Evolutionary conservation across 2,329 filamentous ascomycete genomes (phyloP).

Genomic region (Aspergillus clavatus): DNA sequence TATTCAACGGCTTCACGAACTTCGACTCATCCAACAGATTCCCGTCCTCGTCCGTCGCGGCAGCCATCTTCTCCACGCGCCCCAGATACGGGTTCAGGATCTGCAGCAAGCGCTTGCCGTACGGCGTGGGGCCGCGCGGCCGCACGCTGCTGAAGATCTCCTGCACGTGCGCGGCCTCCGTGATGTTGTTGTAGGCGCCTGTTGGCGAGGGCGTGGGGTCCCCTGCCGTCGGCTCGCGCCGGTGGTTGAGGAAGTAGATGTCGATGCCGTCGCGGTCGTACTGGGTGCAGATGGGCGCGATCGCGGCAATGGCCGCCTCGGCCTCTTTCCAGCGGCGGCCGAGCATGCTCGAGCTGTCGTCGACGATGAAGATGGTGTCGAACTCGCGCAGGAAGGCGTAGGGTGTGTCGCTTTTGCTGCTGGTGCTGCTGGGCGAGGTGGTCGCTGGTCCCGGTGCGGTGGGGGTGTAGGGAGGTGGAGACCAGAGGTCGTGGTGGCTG

Average conservation of each 20-base stretch:
- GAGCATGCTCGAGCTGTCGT: constrained; percentile 85
- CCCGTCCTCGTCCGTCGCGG: constrained; percentile 35
- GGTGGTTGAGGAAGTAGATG: constrained; percentile 81
- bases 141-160: constrained; percentile 64
- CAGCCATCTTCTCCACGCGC: constrained; percentile 44
- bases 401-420: constrained; percentile 51
- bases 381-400: constrained; percentile 74
- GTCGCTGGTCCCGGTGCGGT: constrained; percentile 2
- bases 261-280: constrained; percentile 84
- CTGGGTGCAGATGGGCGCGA: constrained; percentile 74
- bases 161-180: constrained; percentile 52
- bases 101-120: constrained; percentile 63
- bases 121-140: constrained; percentile 67
- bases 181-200: constrained; percentile 64
- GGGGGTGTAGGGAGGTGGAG: constrained; percentile 16
- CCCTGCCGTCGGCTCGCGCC: constrained; percentile 31
- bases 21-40: constrained; percentile 18
- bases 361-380: constrained; percentile 85
- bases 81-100: constrained; percentile 71
- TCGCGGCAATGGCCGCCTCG: constrained; percentile 61
- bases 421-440: constrained; percentile 30
- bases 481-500: constrained; percentile 9
- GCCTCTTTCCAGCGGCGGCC: constrained; percentile 74
- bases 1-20: constrained; percentile 70
- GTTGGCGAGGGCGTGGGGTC: too few species aligned